Percentiles rank a stretch among this genome's conserved stretches.
Conservation (phyloP, 1,139 yeast genomes). For the Schizosaccharomyces versatilis region DNA sequence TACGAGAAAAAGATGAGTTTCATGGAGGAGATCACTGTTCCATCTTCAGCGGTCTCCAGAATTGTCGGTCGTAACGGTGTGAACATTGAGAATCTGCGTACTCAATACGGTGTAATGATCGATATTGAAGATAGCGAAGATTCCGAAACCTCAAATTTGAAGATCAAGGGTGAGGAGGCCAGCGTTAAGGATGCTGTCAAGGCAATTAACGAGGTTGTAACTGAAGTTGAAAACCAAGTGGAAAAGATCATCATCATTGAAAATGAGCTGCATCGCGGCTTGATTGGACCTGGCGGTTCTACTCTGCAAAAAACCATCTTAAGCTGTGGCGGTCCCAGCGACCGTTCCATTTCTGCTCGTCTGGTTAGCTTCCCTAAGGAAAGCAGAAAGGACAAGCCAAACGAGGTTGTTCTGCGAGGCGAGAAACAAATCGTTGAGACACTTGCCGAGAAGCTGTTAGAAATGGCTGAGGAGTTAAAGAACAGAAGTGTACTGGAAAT, state of each 20-base stretch:
- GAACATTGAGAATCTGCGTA: constrained; percentile 44
- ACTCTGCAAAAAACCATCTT: constrained; percentile 51
- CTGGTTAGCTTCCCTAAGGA: constrained; percentile 57
- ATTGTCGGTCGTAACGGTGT: constrained; percentile 84
- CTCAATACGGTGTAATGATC: constrained; percentile 34
- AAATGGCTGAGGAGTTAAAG: constrained; percentile 44
- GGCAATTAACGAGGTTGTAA: constrained; percentile 40
- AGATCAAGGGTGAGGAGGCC: constrained; percentile 56
- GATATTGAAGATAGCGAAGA: constrained; percentile 57
- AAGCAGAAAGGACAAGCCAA: constrained; percentile 31
- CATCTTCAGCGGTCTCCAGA: constrained; percentile 51
- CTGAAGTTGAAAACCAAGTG: constrained; percentile 43
- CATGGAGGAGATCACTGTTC: constrained; percentile 39
- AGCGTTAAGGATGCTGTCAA: constrained; percentile 57
- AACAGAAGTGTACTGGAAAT: constrained; percentile 35
- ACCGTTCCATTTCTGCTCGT: constrained; percentile 25
- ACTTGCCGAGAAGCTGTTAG: constrained; percentile 41
- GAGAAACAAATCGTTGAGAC: constrained; percentile 51
- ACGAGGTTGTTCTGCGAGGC: constrained; percentile 48
- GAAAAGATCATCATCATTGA: constrained; percentile 46
- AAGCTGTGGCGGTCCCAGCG: constrained; percentile 50
- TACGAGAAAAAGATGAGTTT: constrained; percentile 78
- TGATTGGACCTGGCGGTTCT: constrained; percentile 68
- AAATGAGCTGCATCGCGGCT: constrained; percentile 53
- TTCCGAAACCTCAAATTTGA: constrained; percentile 29